Percentiles rank a stretch among this genome's conserved stretches.
These are phyloP conservation scores for Populus hybrid DNA, from an alignment of 441 rosid genomes.

Conservation along the genomic window DNA sequence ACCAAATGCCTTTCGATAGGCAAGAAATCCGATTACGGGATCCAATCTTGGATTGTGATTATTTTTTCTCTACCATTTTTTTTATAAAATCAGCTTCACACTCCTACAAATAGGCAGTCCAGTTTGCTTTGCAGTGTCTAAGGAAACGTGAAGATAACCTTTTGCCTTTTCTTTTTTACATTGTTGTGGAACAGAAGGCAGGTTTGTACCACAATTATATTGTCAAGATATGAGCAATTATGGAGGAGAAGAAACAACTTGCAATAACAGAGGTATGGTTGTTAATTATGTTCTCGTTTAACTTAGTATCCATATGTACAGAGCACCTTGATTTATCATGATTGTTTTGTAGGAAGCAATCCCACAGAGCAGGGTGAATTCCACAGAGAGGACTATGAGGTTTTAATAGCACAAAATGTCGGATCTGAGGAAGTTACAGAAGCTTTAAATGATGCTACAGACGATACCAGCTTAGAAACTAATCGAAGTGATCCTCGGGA, in stretches of 20 bases:
- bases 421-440: neutral
- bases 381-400: neutral
- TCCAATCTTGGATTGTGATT: neutral
- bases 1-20: neutral
- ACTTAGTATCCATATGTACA: neutral
- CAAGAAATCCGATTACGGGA: neutral
- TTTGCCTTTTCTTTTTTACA: neutral
- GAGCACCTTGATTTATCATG: neutral
- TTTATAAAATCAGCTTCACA: neutral
- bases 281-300: neutral
- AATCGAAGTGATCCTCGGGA: slow-evolving; percentile 1
- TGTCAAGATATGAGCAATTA: neutral
- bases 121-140: neutral
- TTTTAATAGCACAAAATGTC: neutral
- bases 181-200: neutral
- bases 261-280: neutral
- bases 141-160: neutral
- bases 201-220: neutral
- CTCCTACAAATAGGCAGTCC: neutral
- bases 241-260: neutral
- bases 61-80: no score
- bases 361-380: neutral
- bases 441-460: slow-evolving; percentile 10
- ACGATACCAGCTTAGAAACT: slow-evolving; percentile 12
- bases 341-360: neutral